Conservation (phyloP, 163 green algal species). For the Chlorella variabilis region DNA sequence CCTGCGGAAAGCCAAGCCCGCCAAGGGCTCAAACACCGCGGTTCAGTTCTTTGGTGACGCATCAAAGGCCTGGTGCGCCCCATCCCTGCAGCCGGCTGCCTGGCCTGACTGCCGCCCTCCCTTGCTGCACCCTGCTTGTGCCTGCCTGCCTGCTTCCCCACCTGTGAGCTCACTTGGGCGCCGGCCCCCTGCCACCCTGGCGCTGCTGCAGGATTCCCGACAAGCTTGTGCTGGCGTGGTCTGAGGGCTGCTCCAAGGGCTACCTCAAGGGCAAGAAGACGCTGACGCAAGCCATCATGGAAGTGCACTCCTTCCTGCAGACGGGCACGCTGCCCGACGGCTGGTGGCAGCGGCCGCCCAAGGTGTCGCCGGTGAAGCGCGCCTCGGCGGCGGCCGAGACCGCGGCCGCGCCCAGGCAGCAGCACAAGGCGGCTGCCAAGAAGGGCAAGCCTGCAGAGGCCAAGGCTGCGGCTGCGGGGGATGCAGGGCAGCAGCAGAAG, state of each 20-base stretch:
- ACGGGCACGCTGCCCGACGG: conserved; percentile 9
- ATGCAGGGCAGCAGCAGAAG: background rate
- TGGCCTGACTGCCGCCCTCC: background rate
- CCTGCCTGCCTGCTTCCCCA: background rate
- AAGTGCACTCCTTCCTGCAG: conserved; percentile 17
- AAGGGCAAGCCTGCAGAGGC: background rate
- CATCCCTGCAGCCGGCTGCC: no score
- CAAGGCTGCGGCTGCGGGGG: background rate
- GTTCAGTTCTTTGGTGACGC: conserved; percentile 85
- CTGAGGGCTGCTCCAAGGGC: background rate
- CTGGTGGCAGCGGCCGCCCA: conserved; percentile 28
- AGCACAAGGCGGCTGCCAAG: background rate
- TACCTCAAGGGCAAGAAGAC: background rate
- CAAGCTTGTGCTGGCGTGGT: background rate
- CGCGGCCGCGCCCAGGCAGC: background rate
- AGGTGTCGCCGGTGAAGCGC: conserved; percentile 4
- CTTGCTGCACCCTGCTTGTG: background rate
- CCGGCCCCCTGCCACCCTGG: background rate
- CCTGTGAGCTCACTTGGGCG: no score
- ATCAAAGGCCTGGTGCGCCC: conserved; percentile 61
- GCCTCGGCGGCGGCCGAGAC: background rate
- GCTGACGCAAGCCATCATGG: background rate
- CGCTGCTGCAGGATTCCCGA: background rate
- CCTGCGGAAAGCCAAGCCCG: conserved; percentile 40
- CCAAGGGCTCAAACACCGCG: conserved; percentile 47